Percentiles rank a stretch among this genome's conserved stretches.
Conservation (phyloP, 306 rosid genomes). For the Gastrolobium bilobum region DNA sequence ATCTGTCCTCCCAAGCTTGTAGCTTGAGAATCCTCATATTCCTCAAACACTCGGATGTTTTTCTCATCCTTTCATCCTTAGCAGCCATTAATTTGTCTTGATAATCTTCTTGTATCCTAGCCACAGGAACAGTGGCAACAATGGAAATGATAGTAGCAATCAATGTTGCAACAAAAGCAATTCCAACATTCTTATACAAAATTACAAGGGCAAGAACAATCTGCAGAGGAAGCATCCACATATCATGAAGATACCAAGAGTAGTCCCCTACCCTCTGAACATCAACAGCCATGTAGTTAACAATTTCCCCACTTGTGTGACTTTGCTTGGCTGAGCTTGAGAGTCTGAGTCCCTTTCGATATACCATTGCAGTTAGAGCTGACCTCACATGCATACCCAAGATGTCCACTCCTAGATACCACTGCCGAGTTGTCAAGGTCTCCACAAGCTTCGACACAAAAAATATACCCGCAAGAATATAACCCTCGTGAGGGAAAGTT, state of each 20-base stretch:
- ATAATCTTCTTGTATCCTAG: constrained; percentile 79
- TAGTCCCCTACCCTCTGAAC: constrained; percentile 91
- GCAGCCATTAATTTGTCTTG: constrained; percentile 90
- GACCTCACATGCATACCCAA: constrained; percentile 95
- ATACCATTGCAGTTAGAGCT: constrained; percentile 89
- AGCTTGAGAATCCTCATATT: constrained; percentile 91
- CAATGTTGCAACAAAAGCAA: constrained; percentile 82
- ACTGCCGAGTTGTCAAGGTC: constrained; percentile 84
- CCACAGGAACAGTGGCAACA: constrained; percentile 79
- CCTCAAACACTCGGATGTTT: constrained; percentile 84
- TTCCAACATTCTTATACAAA: constrained; percentile 87
- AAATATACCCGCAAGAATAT: constrained; percentile 77
- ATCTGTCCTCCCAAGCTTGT: constrained; percentile 93
- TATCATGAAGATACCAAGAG: constrained; percentile 92
- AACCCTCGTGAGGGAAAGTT: constrained; percentile 79
- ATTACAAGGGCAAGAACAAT: constrained; percentile 82
- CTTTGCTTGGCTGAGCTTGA: constrained; percentile 87
- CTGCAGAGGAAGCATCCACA: constrained; percentile 95
- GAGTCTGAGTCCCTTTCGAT: constrained; percentile 80
- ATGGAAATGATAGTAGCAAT: constrained; percentile 87
- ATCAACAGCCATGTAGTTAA: constrained; percentile 93
- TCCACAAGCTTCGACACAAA: constrained; percentile 85
- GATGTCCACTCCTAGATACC: constrained; percentile 93
- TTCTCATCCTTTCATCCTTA: constrained; percentile 94
- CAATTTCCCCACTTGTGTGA: constrained; percentile 92